Conservation (phyloP, 306 rosid genomes). For the Citrullus colocynthis region DNA sequence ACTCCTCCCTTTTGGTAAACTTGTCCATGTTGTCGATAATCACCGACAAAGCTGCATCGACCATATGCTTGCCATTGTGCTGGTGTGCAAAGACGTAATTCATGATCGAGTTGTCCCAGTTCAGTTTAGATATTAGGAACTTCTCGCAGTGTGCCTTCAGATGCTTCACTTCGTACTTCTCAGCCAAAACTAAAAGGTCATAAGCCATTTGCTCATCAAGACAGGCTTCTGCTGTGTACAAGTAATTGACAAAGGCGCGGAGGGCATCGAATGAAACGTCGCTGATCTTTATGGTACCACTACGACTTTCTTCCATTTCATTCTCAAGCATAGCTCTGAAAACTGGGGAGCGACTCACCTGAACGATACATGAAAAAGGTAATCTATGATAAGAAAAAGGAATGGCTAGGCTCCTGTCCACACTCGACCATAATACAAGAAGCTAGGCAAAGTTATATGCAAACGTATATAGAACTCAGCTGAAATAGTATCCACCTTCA, state of each 20-base stretch:
- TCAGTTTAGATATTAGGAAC: slow-evolving; percentile 45
- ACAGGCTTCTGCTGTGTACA: slow-evolving; percentile 64
- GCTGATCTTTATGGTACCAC: slow-evolving; percentile 60
- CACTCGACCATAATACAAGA: neutral
- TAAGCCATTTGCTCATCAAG: slow-evolving; percentile 71
- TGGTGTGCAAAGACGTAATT: slow-evolving; percentile 56
- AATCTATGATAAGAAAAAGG: neutral
- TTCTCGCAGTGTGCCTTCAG: slow-evolving; percentile 62
- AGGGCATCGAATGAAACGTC: slow-evolving; percentile 68
- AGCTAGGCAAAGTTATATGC: neutral
- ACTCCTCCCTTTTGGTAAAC: slow-evolving; percentile 45
- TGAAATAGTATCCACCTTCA: neutral
- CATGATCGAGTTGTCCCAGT: slow-evolving; percentile 50
- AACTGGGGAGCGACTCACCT: slow-evolving; percentile 75
- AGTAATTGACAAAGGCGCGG: slow-evolving; percentile 50
- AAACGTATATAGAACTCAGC: neutral
- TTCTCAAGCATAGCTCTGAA: slow-evolving; percentile 80
- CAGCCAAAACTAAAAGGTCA: slow-evolving; percentile 50
- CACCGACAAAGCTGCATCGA: slow-evolving; percentile 43
- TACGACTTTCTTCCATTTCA: slow-evolving; percentile 75
- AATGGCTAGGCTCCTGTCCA: neutral
- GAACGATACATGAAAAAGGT: neutral
- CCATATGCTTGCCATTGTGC: slow-evolving; percentile 51
- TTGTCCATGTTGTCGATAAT: slow-evolving; percentile 54
- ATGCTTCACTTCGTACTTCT: slow-evolving; percentile 70